Evolutionary conservation across 202 grass and related monocot species (phyloP).

Genomic region (Digitaria exilis): DNA sequence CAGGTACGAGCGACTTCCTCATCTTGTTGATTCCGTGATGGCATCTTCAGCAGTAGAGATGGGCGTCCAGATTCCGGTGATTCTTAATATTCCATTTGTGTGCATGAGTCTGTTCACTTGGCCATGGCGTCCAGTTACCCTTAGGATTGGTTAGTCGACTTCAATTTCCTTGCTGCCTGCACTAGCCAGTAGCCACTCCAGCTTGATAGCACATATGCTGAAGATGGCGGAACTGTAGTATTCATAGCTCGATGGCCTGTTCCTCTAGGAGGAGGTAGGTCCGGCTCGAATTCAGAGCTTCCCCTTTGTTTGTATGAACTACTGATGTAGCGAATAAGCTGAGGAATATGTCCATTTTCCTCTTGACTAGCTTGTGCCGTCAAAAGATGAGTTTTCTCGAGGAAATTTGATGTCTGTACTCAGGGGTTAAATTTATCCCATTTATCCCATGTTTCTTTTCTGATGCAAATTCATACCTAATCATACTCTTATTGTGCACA

Average conservation of each 20-base stretch:
- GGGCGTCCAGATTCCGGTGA: background rate
- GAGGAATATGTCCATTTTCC: background rate
- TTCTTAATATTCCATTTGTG: background rate
- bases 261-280: background rate
- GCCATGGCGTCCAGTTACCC: background rate
- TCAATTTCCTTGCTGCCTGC: background rate
- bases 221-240: background rate
- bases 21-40: background rate
- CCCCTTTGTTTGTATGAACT: background rate
- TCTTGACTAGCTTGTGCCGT: background rate
- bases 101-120: background rate
- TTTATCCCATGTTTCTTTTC: background rate
- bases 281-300: background rate
- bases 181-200: background rate
- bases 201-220: background rate
- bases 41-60: background rate
- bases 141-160: background rate
- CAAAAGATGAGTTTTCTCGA: background rate
- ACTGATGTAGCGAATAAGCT: background rate
- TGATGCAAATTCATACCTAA: background rate
- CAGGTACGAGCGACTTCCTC: conserved; percentile 19
- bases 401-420: background rate
- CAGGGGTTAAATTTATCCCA: background rate
- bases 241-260: background rate
- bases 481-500: background rate